Evolutionary conservation across 257 asterid species (phyloP), one percentile per base, ranked within the genome.

Genomic region (Solanum piurae): DNA sequence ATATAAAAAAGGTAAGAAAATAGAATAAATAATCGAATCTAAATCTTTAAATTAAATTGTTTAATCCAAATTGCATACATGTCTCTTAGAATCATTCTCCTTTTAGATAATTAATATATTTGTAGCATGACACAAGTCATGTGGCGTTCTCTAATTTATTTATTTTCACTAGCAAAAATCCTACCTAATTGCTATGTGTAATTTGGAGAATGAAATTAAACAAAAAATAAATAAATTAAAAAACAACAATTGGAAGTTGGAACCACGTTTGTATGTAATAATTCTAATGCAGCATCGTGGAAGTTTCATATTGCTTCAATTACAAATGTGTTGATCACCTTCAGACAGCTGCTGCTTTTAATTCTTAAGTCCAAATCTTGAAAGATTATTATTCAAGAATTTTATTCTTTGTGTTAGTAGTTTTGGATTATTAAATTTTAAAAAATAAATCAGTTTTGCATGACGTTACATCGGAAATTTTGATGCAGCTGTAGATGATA

Each of bases 211-310:
- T 80, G 40, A 80, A 27, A 13, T 79, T 66, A 55, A 20, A 58
- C n/a, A 58, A 58, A 29, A 29, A 29, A 29, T 29, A 29, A 29
- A 29, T 29, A 20, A 58, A 52, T 60, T 4, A 9, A 31, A 68
- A 69, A 29, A 69, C 5, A 69, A 7, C 0, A 29, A 46, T 80
- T 80, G 85, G 68, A 80, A 46, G 85, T 89, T 73, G 91, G 74
- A 73, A 89, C 90, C 92, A 90, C 92, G 92, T 82, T 84, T 60
- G 8, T 29, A 73, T 69, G 68, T 86, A 42, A 66, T 68, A 16
- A 25, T 76, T 84, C 12, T 46, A 66, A 77, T 37, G 87, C 85
- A 49, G 83, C 89, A 89, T 73, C 46, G n/a, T 36, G 77, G 20
- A 34, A 72, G 20, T 75, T 87, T 76, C n/a, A 25, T 46, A 60